A percentile compares a stretch with the other conserved stretches of the same genome.
Conservation (phyloP, 192 early-diverging fungal genomes). For the Rhizophagus prolifer region DNA sequence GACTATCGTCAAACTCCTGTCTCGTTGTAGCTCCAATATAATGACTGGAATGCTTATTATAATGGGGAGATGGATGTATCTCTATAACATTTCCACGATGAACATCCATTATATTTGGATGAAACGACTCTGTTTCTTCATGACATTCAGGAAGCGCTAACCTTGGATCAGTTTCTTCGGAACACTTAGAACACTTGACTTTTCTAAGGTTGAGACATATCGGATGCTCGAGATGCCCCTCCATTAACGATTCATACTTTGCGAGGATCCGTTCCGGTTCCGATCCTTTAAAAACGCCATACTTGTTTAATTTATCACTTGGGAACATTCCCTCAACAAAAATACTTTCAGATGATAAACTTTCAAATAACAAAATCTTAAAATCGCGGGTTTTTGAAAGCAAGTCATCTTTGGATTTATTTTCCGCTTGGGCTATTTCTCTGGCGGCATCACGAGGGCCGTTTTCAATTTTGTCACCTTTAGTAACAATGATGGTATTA, state of each 20-base stretch:
- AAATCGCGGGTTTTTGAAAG: background rate
- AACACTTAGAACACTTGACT: slow-evolving; percentile 17
- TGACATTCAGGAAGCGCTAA: background rate
- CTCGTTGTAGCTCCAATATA: background rate
- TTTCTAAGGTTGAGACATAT: background rate
- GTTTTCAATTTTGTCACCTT: background rate
- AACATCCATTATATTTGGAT: background rate
- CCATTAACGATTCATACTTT: slow-evolving; percentile 4
- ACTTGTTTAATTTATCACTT: slow-evolving; percentile 6
- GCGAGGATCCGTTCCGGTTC: slow-evolving; percentile 1
- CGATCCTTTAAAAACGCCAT: slow-evolving; percentile 7
- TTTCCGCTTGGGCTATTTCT: background rate
- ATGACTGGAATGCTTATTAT: background rate
- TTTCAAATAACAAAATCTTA: slow-evolving; percentile 15
- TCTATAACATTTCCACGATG: background rate
- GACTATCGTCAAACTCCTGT: background rate
- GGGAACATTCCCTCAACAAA: background rate
- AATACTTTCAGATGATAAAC: background rate
- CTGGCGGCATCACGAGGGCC: slow-evolving; percentile 16
- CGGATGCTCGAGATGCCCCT: background rate
- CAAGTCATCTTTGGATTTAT: background rate
- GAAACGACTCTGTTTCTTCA: background rate
- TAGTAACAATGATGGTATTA: slow-evolving; percentile 25
- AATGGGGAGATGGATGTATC: background rate
- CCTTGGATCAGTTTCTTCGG: slow-evolving; percentile 21